These are phyloP conservation scores for Euphorbia celastroides DNA, from an alignment of 441 rosid species.

Conservation along the genomic window DNA sequence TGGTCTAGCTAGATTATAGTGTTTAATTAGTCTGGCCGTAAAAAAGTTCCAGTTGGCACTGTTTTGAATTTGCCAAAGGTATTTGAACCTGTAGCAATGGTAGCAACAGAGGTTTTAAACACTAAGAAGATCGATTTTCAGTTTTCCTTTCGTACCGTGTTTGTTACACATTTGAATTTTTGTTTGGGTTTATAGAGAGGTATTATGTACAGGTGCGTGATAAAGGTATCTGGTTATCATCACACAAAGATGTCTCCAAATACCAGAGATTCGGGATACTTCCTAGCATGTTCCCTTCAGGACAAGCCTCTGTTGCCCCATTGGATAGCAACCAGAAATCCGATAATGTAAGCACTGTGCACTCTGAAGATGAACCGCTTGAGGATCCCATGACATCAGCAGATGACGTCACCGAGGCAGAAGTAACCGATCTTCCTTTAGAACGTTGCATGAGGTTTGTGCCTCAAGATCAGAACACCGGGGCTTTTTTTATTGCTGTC, in stretches of 20 bases:
- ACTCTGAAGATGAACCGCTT: constrained; percentile 32
- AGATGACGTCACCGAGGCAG: constrained; percentile 45
- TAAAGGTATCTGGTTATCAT: constrained; percentile 63
- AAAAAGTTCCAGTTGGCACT: not conserved
- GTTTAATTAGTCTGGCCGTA: not conserved
- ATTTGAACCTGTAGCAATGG: not conserved
- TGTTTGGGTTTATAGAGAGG: not conserved
- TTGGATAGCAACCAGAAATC: constrained; percentile 21
- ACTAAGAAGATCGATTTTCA: not conserved
- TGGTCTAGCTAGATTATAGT: not conserved
- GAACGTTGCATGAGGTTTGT: constrained; percentile 87
- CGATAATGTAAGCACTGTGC: constrained; percentile 31
- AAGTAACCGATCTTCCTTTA: constrained; percentile 71
- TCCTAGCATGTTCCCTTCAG: constrained; percentile 90
- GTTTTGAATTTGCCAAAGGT: not conserved
- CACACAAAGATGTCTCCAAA: constrained; percentile 56
- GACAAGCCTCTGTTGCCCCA: constrained; percentile 33
- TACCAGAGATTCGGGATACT: constrained; percentile 46
- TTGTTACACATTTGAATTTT: constrained; percentile 2
- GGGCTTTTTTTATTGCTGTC: constrained; percentile 91
- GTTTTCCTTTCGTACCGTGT: not conserved
- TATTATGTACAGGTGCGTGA: constrained; percentile 57
- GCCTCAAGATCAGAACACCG: constrained; percentile 98
- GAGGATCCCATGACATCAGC: constrained; percentile 26
- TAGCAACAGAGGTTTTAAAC: not conserved